These are phyloP conservation scores for Candida silvatica DNA, from an alignment of 805 yeast species.

Conservation along the genomic window DNA sequence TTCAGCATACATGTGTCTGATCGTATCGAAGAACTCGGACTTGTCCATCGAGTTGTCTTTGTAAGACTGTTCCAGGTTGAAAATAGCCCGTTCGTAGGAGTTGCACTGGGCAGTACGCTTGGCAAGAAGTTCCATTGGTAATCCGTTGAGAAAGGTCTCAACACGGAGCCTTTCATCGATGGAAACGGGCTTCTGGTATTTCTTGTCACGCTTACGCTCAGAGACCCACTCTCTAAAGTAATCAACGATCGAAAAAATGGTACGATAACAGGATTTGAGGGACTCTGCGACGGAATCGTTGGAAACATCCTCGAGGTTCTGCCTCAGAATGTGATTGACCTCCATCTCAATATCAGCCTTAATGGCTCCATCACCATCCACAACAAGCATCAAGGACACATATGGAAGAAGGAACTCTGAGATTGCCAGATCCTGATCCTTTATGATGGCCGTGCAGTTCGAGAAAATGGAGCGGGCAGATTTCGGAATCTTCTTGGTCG, in stretches of 20 bases:
- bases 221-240: constrained; percentile 73
- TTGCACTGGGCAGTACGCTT: constrained; percentile 73
- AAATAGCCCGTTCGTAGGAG: constrained; percentile 78
- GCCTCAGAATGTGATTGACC: constrained; percentile 46
- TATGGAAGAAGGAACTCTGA: constrained; percentile 73
- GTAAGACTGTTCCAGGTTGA: constrained; percentile 74
- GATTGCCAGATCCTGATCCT: constrained; percentile 62
- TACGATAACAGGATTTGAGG: constrained; percentile 56
- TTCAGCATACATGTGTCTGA: constrained; percentile 79
- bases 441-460: constrained; percentile 55
- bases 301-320: constrained; percentile 33
- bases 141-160: constrained; percentile 37
- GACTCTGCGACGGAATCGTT: constrained; percentile 49
- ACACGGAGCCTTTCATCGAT: constrained; percentile 22
- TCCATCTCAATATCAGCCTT: constrained; percentile 45
- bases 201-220: constrained; percentile 26
- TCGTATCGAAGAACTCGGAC: constrained; percentile 34
- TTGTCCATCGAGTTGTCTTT: constrained; percentile 29
- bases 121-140: constrained; percentile 70
- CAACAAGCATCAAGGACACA: constrained; percentile 43
- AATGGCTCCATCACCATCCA: constrained; percentile 27
- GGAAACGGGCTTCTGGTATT: background rate
- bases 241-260: constrained; percentile 73
- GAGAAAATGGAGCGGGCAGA: constrained; percentile 41
- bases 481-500: constrained; percentile 11